phyloP scores from a whole-genome alignment of 2,329 filamentous ascomycete species.

The Trichoderma guizhouense region DNA sequence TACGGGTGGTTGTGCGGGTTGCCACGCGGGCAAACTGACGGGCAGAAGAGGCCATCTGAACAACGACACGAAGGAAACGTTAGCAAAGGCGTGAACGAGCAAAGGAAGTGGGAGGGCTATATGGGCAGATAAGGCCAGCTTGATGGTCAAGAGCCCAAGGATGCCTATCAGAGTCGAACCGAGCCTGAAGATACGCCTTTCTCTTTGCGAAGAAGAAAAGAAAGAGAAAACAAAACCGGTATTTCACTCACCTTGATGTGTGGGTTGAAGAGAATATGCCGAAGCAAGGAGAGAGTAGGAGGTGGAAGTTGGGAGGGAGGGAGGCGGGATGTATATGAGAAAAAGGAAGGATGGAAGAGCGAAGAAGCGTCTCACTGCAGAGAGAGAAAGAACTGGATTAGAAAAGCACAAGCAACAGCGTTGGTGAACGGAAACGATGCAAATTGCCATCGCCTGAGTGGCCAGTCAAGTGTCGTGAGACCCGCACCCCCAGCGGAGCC shows the following conservation, averaged over 20 bases:
- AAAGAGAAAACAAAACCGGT: background rate
- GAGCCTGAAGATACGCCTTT: background rate
- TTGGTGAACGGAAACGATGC: slow-evolving; percentile 11
- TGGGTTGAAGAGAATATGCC: background rate
- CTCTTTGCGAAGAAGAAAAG: background rate
- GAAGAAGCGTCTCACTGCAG: slow-evolving; percentile 4
- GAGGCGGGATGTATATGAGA: background rate
- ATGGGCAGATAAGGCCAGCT: background rate
- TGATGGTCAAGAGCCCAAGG: background rate
- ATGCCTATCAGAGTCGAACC: background rate
- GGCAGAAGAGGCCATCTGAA: slow-evolving; percentile 41
- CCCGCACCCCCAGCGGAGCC: slow-evolving; percentile 11
- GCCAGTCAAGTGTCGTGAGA: slow-evolving; percentile 12
- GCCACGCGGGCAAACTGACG: slow-evolving; percentile 57
- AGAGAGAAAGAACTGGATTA: background rate
- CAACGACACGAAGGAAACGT: slow-evolving; percentile 1
- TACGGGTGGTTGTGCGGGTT: slow-evolving; percentile 55
- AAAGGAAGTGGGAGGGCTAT: background rate
- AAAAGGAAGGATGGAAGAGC: slow-evolving; percentile 18
- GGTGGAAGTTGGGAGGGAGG: background rate
- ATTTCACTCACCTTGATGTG: slow-evolving; percentile 8
- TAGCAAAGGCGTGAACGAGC: background rate
- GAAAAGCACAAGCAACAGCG: background rate
- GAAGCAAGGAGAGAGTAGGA: background rate
- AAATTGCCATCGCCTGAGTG: slow-evolving; percentile 23